Evolutionary conservation across 805 yeast genomes (phyloP), one percentile per base, ranked within the genome.

Genomic region (Saturnispora mendoncae): DNA sequence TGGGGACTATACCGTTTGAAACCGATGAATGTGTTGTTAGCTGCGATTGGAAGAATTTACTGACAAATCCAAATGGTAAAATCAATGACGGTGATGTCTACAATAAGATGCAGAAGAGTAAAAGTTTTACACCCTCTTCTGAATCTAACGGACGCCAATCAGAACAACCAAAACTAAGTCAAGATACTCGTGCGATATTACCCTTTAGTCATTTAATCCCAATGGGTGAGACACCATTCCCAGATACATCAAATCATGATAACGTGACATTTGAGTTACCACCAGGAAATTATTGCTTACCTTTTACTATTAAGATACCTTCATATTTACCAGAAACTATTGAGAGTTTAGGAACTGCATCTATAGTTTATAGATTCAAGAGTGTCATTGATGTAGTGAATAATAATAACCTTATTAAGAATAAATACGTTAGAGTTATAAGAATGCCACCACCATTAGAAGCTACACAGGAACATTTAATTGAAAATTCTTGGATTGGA

Each of bases 401-500:
- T 15, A 39, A 31, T 31, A 7, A 17, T 21, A 18, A 28, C 10
- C 10, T 31, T 19, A 17, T 31, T 2, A 8, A 51, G 4, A 39
- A 14, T 19, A 68, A 67, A 42, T 68, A 68, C 46, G 39, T 74
- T 3, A 55, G 78, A 23, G 56, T 74, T 7, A 54, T 67, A 7
- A 57, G 78, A 43, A 66, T 72, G 0, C 61, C 69, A 14, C 63
- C 69, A 18, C 65, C 67, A 0, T 54, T 62, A 10, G 68, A 62
- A 51, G 42, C 66, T 30, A 55, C 61, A 29, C 51, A 71, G 47
- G 66, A 64, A 35, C 64, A 70, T 32, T 69, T 71, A 20, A 65
- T 72, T 37, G 65, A 65, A 44, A 71, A 70, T 49, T 61, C 68
- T 2, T 74, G 80, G 80, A 69, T 76, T 0, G 67, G 66, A 0